Conservation (phyloP, 176 grass and related monocot species). For the Elaeis guineensis region DNA sequence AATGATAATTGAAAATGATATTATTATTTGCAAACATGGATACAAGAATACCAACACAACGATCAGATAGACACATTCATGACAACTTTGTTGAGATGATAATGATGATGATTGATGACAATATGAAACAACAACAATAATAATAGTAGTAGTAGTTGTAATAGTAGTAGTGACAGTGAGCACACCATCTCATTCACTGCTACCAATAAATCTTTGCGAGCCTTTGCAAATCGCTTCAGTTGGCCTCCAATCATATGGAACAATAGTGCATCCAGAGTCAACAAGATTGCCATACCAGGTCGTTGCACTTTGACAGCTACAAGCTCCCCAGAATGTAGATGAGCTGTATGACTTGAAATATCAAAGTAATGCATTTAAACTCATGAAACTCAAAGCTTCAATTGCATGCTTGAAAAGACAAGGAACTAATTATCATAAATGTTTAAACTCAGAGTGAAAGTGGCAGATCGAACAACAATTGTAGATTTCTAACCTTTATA, state of each 20-base stretch:
- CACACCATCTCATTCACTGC: conserved; percentile 92
- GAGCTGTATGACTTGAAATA: conserved; percentile 98
- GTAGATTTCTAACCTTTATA: conserved; percentile 73
- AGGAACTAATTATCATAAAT: conserved; percentile 20
- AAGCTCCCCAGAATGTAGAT: conserved; percentile 90
- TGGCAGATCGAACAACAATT: conserved; percentile 9
- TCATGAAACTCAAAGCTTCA: conserved; percentile 32
- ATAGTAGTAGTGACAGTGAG: background rate
- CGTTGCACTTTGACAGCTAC: conserved; percentile 96
- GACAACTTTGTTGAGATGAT: too few species aligned
- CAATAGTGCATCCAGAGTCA: conserved; percentile 87
- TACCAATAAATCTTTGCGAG: conserved; percentile 94
- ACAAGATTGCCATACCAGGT: conserved; percentile 76
- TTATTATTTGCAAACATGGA: too few species aligned
- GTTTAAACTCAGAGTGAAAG: background rate
- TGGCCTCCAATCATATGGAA: conserved; percentile 98
- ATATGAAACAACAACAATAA: background rate
- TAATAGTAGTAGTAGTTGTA: background rate
- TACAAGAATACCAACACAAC: too few species aligned
- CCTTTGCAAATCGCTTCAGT: conserved; percentile 89
- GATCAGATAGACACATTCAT: too few species aligned
- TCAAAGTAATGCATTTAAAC: conserved; percentile 87
- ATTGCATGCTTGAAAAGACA: conserved; percentile 28
- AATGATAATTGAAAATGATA: too few species aligned
- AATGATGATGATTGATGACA: background rate